A percentile compares a stretch with the other conserved stretches of the same genome.
Conservation (phyloP, 495 filamentous ascomycete species). For the Sporormia fimetaria region DNA sequence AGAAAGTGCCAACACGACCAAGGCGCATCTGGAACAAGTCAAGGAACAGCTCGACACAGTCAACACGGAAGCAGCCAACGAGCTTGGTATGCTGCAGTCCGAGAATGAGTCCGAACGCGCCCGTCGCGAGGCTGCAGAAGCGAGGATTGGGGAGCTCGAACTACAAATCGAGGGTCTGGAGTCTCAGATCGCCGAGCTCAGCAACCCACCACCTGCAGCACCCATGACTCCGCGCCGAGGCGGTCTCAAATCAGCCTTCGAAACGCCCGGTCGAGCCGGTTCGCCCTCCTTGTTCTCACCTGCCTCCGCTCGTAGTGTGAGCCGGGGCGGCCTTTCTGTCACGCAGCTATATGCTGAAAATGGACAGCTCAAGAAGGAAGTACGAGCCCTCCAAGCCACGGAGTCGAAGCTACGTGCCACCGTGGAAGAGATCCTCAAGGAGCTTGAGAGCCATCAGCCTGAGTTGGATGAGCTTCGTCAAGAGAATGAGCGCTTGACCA, state of each 20-base stretch:
- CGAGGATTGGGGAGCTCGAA: conserved; percentile 64
- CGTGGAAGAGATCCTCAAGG: conserved; percentile 65
- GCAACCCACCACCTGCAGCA: conserved; percentile 35
- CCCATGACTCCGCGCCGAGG: conserved; percentile 47
- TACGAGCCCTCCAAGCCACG: conserved; percentile 55
- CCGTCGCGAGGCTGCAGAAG: conserved; percentile 58
- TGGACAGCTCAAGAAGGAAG: conserved; percentile 45
- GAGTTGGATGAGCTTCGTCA: conserved; percentile 50
- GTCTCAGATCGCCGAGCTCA: conserved; percentile 30
- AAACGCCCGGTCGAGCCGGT: conserved; percentile 45
- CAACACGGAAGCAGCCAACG: conserved; percentile 68
- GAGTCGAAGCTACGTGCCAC: conserved; percentile 59
- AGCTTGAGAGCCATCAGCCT: conserved; percentile 48
- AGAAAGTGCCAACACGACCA: conserved; percentile 69
- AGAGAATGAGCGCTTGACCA: conserved; percentile 44
- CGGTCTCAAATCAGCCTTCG: conserved; percentile 40
- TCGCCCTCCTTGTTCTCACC: conserved; percentile 48
- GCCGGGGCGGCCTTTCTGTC: conserved; percentile 46
- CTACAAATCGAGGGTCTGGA: conserved; percentile 57
- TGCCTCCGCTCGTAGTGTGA: conserved; percentile 41
- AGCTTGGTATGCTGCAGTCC: conserved; percentile 64
- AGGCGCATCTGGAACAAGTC: conserved; percentile 69
- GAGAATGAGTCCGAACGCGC: conserved; percentile 71
- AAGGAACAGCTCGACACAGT: conserved; percentile 63
- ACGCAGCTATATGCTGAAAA: conserved; percentile 61